Evolutionary conservation across 345 rosid genomes (phyloP), one percentile per base, ranked within the genome.

Genomic region (Moricandia arvensis): DNA sequence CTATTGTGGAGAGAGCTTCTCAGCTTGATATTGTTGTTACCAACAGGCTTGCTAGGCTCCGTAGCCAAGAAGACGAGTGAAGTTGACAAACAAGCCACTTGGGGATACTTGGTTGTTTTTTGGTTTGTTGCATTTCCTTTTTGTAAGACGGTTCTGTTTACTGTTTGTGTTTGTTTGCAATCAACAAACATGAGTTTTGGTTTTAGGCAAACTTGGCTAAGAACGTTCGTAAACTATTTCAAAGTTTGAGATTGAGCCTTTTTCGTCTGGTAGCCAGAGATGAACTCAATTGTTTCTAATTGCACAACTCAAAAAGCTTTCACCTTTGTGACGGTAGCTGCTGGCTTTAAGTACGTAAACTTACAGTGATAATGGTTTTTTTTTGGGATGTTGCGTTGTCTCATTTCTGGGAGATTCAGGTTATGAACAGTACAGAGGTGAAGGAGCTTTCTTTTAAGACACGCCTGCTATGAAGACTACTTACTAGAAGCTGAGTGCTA

Each of bases 21-120:
- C 93, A 89, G 84, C 93, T 93, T 7, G 97, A 93, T 73, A 74
- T 89, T 64, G 90, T 83, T 8, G 88, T 93, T 4, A 75, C 87
- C 0, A 93, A 93, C 90, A 87, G 71, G 79, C 84, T 85, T 31
- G 97, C 85, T 27, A 89, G 98, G 88, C 77, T 93, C 80, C 83
- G 89, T 3, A 87, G 90, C 85, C 93, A 87, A 81, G 98, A 93
- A 69, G 93, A 91, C 77, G 91, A 87, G 78, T 93, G 80, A 87
- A 59, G 58, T 0, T 29, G 7, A 43, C 38, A 41, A 55, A 5
- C 33, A 63, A 70, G 63, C 33, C 12, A 15, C 59, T 60, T 68
- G 54, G 2, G 16, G 41, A 47, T 59, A 63, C 64, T 51, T 67
- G 55, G 24, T 78, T 73, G 54, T 68, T 41, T 47, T 0, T 45